Evolutionary conservation across 495 filamentous ascomycete genomes (phyloP), one percentile per base, ranked within the genome.

Genomic region (Penicillium soppii): DNA sequence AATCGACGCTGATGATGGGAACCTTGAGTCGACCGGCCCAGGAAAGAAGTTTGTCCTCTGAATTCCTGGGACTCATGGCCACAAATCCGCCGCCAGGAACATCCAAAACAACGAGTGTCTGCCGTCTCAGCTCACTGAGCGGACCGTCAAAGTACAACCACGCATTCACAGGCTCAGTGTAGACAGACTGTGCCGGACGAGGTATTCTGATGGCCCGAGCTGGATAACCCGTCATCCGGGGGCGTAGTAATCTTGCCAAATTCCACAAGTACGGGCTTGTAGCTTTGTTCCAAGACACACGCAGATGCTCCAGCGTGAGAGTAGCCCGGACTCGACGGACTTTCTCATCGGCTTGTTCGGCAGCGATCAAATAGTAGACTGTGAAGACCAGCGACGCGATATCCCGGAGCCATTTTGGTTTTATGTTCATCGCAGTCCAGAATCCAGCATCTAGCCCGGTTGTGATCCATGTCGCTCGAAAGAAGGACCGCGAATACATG

Each of bases 141-240:
- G 94, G 85, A 0, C 94, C 95, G 64, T 97, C 89, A 63, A 90
- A 98, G 61, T 97, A 98, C 8, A 98, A 71, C 91, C 92, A 97
- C 8, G 81, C 95, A 50, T 82, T 79, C 3, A 96, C 84, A 0
- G 91, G 86, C 15, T 92, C 88, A 41, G 79, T 85, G 62, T 97
- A 95, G 38, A 86, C 77, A 40, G 89, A 95, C 44, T 82, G 80
- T 30, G 70, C 63, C 0, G 94, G 94, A 20, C 94, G 78, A 2
- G 88, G 86, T 46, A 98, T 96, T 19, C 90, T 79, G 25, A 97
- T 84, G 17, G 82, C 83, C 43, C 92, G 81, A 7, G 94, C 90
- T 5, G 82, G 77, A 69, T 91, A 95, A 33, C 77, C 79, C 29
- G 87, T 95, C 17, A 91, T 74, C 23, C 85, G 77, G n/a, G 92